Evolutionary conservation across 2,329 filamentous ascomycete genomes (phyloP).

Genomic region (Seiridium cupressi): DNA sequence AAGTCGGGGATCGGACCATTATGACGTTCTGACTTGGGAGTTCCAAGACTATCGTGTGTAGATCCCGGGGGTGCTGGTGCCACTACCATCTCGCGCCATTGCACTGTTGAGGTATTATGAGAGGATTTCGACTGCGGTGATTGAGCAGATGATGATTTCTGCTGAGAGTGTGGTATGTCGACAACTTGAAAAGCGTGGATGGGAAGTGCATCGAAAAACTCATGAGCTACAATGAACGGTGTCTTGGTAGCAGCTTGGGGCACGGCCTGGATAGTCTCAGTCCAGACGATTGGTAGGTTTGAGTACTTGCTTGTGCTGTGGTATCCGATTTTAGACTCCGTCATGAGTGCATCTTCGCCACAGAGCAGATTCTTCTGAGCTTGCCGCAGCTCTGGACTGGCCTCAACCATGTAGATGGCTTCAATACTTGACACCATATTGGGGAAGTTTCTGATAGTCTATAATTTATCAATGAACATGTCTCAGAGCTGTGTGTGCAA

Average conservation of each 20-base stretch:
- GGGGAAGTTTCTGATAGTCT: constrained; percentile 85
- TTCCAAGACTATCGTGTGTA: constrained; percentile 52
- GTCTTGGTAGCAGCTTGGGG: constrained; percentile 68
- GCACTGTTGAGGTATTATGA: constrained; percentile 36
- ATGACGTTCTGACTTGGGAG: constrained; percentile 48
- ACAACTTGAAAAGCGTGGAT: constrained; percentile 93
- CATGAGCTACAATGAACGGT: constrained; percentile 93
- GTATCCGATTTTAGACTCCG: constrained; percentile 71
- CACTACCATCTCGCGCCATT: constrained; percentile 84
- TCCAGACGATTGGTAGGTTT: constrained; percentile 78
- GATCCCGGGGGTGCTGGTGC: constrained; percentile 60
- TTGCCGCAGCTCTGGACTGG: constrained; percentile 74
- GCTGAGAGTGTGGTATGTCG: constrained; percentile 37
- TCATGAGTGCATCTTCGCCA: constrained; percentile 63
- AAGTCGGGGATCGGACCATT: constrained; percentile 72
- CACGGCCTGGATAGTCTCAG: constrained; percentile 82
- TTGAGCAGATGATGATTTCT: constrained; percentile 42
- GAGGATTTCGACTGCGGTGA: constrained; percentile 43
- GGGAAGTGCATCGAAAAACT: constrained; percentile 97
- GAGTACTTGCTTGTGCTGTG: constrained; percentile 75
- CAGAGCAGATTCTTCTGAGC: constrained; percentile 82
- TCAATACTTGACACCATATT: constrained; percentile 74
- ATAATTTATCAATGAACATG: background rate
- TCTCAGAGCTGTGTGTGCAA: no score
- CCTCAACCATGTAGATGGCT: constrained; percentile 90